Conservation (phyloP, 2,329 filamentous ascomycete genomes). For the Curvularia hawaiiensis region DNA sequence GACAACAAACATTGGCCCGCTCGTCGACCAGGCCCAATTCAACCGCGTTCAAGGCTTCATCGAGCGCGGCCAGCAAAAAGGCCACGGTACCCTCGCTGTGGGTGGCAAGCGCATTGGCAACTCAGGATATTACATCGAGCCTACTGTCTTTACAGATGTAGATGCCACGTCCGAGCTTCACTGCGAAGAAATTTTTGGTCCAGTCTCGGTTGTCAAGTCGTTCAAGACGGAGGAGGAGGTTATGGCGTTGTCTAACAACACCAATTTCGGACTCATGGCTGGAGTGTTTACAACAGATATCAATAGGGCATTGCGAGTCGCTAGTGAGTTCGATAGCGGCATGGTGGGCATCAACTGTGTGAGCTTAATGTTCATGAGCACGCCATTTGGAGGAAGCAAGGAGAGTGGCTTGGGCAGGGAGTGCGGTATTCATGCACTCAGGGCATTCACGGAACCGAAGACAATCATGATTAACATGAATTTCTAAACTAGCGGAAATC, state of each 20-base stretch:
- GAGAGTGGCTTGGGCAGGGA: constrained; percentile 58
- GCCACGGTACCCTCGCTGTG: constrained; percentile 39
- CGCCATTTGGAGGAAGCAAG: constrained; percentile 59
- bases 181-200: constrained; percentile 48
- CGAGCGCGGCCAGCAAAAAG: constrained; percentile 37
- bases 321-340: constrained; percentile 41
- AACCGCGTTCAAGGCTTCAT: constrained; percentile 45
- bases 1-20: constrained; percentile 41
- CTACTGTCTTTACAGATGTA: constrained; percentile 45
- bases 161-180: constrained; percentile 43
- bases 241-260: constrained; percentile 46
- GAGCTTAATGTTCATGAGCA: constrained; percentile 44
- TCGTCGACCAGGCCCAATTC: constrained; percentile 44
- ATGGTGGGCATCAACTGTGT: constrained; percentile 45
- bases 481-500: constrained; percentile 22
- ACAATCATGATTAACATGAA: constrained; percentile 55
- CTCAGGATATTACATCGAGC: constrained; percentile 43
- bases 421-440: constrained; percentile 54
- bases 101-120: constrained; percentile 42
- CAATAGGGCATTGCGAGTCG: constrained; percentile 42
- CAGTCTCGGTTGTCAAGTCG: constrained; percentile 41
- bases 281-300: constrained; percentile 50
- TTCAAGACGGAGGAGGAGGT: constrained; percentile 50
- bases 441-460: constrained; percentile 58
- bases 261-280: constrained; percentile 47